These are phyloP conservation scores for Apophysomyces trapeziformis DNA, from an alignment of 371 early-diverging fungal species.

Conservation along the genomic window DNA sequence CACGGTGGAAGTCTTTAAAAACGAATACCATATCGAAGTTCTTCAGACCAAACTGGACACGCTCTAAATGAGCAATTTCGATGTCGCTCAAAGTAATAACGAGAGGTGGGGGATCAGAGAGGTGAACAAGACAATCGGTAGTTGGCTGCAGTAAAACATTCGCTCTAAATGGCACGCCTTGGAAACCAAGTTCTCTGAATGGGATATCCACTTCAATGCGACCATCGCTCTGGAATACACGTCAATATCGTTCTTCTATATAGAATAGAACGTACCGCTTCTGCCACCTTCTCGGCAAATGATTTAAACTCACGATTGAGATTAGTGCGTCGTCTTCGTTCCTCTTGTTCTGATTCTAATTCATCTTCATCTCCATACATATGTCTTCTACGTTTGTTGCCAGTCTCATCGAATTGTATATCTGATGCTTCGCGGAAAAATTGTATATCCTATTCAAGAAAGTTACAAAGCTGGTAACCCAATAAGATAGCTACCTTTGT, in stretches of 20 bases:
- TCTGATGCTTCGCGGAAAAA: slow-evolving; percentile 98
- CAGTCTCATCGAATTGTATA: slow-evolving; percentile 96
- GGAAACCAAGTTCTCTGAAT: slow-evolving; percentile 94
- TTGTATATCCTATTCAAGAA: slow-evolving; percentile 86
- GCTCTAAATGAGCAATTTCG: slow-evolving; percentile 98
- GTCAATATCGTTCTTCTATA: not conserved
- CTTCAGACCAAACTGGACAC: slow-evolving; percentile 97
- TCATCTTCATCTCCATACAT: slow-evolving; percentile 98
- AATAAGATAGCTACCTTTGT: slow-evolving; percentile 63
- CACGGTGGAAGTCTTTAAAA: slow-evolving; percentile 91
- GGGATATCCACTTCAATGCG: slow-evolving; percentile 94
- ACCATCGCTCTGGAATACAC: slow-evolving; percentile 62
- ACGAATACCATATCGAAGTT: slow-evolving; percentile 99
- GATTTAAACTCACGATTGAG: slow-evolving; percentile 95
- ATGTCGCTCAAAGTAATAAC: slow-evolving; percentile 95
- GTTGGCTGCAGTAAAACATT: slow-evolving; percentile 97
- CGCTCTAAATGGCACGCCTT: slow-evolving; percentile 96
- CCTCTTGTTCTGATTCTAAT: slow-evolving; percentile 94
- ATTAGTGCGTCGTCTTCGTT: slow-evolving; percentile 82
- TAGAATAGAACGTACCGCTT: slow-evolving; percentile 58
- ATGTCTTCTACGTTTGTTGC: slow-evolving; percentile 90
- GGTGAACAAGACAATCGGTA: slow-evolving; percentile 95
- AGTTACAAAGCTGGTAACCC: not conserved
- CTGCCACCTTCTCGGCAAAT: slow-evolving; percentile 93
- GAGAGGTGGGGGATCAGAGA: slow-evolving; percentile 97